Conservation (phyloP, 2,329 filamentous ascomycete species). For the Pseudogymnoascus verrucosus region DNA sequence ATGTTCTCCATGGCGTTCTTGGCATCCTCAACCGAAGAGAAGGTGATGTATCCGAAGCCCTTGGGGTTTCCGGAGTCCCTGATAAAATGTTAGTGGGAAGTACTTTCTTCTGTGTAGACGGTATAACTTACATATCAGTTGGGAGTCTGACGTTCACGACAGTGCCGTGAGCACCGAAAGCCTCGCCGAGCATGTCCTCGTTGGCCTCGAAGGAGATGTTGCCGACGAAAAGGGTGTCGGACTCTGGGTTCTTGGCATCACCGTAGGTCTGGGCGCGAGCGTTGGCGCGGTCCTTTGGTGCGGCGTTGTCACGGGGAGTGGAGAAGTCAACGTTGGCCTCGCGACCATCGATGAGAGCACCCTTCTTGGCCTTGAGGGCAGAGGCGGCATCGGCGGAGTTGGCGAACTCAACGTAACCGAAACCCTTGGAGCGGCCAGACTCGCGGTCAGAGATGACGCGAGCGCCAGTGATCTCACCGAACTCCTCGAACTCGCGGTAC, state of each 20-base stretch:
- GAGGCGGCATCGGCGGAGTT: constrained; percentile 51
- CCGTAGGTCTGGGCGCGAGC: constrained; percentile 49
- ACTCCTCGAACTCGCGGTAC: constrained; percentile 57
- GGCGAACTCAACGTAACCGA: constrained; percentile 66
- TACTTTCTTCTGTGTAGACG: not conserved
- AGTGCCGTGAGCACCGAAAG: constrained; percentile 54
- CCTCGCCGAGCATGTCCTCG: constrained; percentile 54
- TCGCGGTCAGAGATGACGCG: constrained; percentile 62
- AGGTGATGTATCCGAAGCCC: constrained; percentile 69
- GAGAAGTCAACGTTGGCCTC: constrained; percentile 64
- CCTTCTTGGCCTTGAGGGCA: constrained; percentile 58
- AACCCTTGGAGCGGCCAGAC: constrained; percentile 61
- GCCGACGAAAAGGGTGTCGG: constrained; percentile 63
- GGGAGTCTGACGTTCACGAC: constrained; percentile 62
- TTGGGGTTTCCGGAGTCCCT: constrained; percentile 58
- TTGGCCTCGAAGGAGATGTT: constrained; percentile 64
- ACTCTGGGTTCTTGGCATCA: constrained; percentile 55
- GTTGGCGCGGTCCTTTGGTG: constrained; percentile 41
- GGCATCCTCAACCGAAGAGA: constrained; percentile 58
- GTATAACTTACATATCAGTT: constrained; percentile 46
- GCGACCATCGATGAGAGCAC: constrained; percentile 57
- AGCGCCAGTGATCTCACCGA: constrained; percentile 55
- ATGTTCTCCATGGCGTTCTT: constrained; percentile 53
- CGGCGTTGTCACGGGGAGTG: constrained; percentile 46
- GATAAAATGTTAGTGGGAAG: constrained; percentile 20